Percentiles rank a stretch among this genome's conserved stretches.
Conservation (phyloP, 2,329 filamentous ascomycete genomes). For the Samsoniella hepiali region DNA sequence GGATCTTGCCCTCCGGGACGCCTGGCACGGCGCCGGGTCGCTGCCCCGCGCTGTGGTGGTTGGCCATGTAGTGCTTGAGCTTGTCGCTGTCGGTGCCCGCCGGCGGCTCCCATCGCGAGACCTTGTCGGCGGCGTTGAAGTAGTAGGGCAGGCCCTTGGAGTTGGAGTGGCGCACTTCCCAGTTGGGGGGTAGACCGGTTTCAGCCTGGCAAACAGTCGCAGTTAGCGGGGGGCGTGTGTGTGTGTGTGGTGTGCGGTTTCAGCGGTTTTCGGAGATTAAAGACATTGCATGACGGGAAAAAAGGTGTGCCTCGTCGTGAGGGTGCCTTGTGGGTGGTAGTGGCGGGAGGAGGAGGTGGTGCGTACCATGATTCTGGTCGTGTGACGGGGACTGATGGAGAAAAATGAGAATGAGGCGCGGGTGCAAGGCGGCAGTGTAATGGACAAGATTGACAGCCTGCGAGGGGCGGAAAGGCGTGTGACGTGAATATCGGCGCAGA, state of each 20-base stretch:
- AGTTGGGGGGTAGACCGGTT: conserved; percentile 77
- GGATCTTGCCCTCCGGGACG: conserved; percentile 75
- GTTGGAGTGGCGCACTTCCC: conserved; percentile 97
- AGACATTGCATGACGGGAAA: background rate
- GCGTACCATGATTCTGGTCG: conserved; percentile 1
- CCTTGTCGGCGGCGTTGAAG: conserved; percentile 83
- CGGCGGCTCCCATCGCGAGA: conserved; percentile 94
- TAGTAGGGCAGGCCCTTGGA: conserved; percentile 99
- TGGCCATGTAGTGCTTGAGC: conserved; percentile 91
- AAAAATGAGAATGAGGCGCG: background rate
- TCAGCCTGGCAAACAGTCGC: conserved; percentile 50
- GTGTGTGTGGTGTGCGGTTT: background rate
- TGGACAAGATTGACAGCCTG: background rate
- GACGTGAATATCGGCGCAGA: background rate
- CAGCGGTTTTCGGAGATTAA: too few relatives aligned
- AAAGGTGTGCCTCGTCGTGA: too few relatives aligned
- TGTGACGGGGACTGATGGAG: background rate
- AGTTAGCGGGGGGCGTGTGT: background rate
- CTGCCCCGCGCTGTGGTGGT: conserved; percentile 66
- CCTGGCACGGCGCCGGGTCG: conserved; percentile 37
- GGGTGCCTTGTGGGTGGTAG: too few relatives aligned
- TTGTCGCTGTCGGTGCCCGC: conserved; percentile 83
- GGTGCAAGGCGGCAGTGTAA: background rate
- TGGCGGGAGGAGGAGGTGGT: background rate
- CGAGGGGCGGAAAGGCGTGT: background rate